phyloP scores from a whole-genome alignment of 106 monocot species.

The Gastrodia elata region DNA sequence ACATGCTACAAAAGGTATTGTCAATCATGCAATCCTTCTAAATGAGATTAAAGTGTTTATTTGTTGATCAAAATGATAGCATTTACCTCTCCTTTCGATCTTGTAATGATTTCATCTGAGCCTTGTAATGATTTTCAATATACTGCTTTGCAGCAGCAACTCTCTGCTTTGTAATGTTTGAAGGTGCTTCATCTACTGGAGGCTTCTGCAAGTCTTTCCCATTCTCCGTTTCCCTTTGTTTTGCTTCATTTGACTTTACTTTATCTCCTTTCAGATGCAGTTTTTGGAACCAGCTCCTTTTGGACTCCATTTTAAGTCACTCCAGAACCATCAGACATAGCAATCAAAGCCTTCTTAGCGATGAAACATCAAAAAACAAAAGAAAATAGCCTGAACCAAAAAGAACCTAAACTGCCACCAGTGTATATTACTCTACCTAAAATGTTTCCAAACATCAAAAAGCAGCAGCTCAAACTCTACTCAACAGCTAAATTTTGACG shows the following conservation, averaged over 20 bases:
- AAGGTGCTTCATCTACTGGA: slow-evolving; percentile 77
- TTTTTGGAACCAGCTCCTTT: slow-evolving; percentile 88
- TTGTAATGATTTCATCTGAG: slow-evolving; percentile 85
- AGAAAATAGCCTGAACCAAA: not conserved
- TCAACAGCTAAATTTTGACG: not conserved
- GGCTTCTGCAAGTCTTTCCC: slow-evolving; percentile 53
- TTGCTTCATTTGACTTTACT: slow-evolving; percentile 31
- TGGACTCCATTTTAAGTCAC: slow-evolving; percentile 70
- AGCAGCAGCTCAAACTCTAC: not conserved
- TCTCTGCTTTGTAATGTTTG: slow-evolving; percentile 76
- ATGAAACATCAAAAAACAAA: not conserved
- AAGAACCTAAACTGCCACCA: not conserved
- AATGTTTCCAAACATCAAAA: not conserved
- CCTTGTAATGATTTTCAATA: slow-evolving; percentile 90
- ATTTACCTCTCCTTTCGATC: slow-evolving; percentile 79
- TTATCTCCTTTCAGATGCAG: slow-evolving; percentile 65
- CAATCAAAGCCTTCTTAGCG: not conserved
- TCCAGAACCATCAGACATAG: slow-evolving; percentile 19
- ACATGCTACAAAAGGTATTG: not conserved
- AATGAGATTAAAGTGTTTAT: not conserved
- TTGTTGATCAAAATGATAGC: not conserved
- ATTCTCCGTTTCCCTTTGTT: slow-evolving; percentile 45
- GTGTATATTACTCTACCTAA: not conserved
- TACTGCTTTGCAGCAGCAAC: slow-evolving; percentile 93
- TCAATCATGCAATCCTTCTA: not conserved